These are phyloP conservation scores for Saussurea involucrata DNA, from an alignment of 129 eudicot genomes.

Conservation along the genomic window DNA sequence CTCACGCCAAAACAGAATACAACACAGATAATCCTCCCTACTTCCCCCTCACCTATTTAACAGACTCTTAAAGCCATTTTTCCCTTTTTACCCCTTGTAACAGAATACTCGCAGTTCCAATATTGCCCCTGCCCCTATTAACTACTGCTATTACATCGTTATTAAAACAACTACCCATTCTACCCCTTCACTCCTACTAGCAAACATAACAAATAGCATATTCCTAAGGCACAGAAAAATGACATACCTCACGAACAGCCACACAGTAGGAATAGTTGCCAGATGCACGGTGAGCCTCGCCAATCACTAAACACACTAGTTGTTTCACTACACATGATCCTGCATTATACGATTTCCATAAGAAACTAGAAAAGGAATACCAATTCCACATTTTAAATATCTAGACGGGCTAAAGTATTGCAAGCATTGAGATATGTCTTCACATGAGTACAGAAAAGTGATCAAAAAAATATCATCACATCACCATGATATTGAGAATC, in stretches of 20 bases:
- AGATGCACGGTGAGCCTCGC: constrained; percentile 94
- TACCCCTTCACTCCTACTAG: background rate
- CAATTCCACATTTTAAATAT: background rate
- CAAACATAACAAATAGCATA: background rate
- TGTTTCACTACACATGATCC: constrained; percentile 72
- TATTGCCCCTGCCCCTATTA: background rate
- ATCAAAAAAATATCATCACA: background rate
- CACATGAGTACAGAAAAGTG: background rate
- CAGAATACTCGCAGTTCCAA: background rate
- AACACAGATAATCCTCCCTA: no score
- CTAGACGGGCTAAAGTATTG: background rate
- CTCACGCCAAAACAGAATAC: no score
- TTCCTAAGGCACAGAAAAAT: background rate
- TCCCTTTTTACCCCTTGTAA: background rate
- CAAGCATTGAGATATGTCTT: constrained; percentile 11
- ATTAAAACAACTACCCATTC: background rate
- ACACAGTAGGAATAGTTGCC: constrained; percentile 86
- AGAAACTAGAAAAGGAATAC: constrained; percentile 1
- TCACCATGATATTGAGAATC: background rate
- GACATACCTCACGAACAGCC: constrained; percentile 77
- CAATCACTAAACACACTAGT: constrained; percentile 88
- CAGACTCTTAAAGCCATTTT: background rate
- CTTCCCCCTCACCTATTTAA: no score
- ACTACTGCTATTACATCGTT: background rate
- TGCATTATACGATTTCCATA: constrained; percentile 26